Evolutionary conservation across 768 basidiomycete genomes (phyloP).

Genomic region (Lactarius trivialis): DNA sequence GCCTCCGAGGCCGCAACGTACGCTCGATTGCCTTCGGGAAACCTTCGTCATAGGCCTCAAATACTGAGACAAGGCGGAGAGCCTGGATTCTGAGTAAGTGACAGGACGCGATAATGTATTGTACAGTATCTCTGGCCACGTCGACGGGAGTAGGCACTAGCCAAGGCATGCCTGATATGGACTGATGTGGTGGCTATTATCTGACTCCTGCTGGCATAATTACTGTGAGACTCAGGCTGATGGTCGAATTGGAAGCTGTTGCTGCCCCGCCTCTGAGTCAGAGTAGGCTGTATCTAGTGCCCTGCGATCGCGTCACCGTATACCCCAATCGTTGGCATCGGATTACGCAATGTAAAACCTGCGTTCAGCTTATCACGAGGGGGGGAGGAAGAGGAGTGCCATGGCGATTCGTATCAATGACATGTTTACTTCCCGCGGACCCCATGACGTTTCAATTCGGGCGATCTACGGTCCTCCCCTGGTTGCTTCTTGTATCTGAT

Average conservation of each 20-base stretch:
- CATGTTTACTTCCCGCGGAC: neutral
- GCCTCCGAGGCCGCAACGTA: neutral
- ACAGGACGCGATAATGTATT: neutral
- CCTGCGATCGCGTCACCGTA: no score
- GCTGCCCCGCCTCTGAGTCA: no score
- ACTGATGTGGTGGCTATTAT: neutral
- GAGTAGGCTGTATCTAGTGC: no score
- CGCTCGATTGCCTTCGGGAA: neutral
- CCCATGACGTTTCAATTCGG: neutral
- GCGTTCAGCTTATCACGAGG: no score
- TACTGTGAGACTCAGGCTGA: no score
- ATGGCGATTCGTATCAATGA: no score
- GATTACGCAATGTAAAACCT: no score
- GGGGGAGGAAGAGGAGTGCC: no score
- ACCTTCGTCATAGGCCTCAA: neutral
- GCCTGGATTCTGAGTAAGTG: neutral
- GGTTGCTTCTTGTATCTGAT: neutral
- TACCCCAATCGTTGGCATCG: no score
- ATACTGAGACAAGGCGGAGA: neutral
- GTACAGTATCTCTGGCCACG: no score
- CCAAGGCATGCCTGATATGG: neutral
- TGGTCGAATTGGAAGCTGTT: no score
- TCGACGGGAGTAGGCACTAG: neutral
- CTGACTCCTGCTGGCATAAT: no score
- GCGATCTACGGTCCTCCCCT: neutral